These are phyloP conservation scores for Trematosphaeria pertusa DNA, from an alignment of 2,329 filamentous ascomycete species.

Conservation along the genomic window DNA sequence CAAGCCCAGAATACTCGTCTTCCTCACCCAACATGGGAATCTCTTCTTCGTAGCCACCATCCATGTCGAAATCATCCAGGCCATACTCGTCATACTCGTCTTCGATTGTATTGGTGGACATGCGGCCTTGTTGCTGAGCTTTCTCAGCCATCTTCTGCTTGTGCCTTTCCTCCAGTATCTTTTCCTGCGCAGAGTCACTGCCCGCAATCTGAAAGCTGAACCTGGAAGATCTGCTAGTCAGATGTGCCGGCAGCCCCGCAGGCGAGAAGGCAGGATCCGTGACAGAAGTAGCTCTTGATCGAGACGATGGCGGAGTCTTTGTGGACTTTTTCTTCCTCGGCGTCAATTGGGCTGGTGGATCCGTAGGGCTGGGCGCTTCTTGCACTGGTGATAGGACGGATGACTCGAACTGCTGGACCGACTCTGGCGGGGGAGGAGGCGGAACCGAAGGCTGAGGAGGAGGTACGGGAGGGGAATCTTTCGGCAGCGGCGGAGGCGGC, in stretches of 20 bases:
- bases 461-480: conserved; percentile 19
- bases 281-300: conserved; percentile 47
- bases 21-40: conserved; percentile 63
- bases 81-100: conserved; percentile 49
- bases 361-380: conserved; percentile 36
- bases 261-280: conserved; percentile 45
- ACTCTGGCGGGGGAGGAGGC: conserved; percentile 25
- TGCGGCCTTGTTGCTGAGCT: conserved; percentile 46
- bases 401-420: conserved; percentile 26
- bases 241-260: conserved; percentile 51
- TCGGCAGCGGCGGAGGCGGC: conserved; percentile 20
- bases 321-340: conserved; percentile 43
- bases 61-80: conserved; percentile 56
- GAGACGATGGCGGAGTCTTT: conserved; percentile 43
- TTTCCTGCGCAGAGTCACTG: conserved; percentile 70
- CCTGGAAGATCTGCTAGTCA: conserved; percentile 73
- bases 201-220: conserved; percentile 85
- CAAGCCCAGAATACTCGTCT: conserved; percentile 37
- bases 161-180: conserved; percentile 75
- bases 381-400: conserved; percentile 44
- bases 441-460: conserved; percentile 14
- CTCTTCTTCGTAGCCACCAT: conserved; percentile 69
- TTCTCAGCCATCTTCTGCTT: conserved; percentile 70
- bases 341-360: conserved; percentile 31
- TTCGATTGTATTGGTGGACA: conserved; percentile 44